Percentiles rank a stretch among this genome's conserved stretches.
Conservation (phyloP, 257 asterid species). For the Rehmannia glutinosa region DNA sequence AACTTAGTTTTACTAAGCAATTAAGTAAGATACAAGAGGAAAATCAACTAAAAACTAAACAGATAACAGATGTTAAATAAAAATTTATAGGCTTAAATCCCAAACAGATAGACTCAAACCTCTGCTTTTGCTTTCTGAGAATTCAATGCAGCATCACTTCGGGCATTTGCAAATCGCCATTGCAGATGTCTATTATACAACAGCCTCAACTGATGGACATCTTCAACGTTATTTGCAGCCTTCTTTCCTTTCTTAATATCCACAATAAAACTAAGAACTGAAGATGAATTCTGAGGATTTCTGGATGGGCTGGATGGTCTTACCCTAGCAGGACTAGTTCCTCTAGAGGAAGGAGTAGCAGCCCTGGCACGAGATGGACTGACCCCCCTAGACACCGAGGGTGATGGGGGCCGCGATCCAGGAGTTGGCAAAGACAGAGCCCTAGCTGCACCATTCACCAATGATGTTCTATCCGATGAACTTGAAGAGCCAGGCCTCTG, state of each 20-base stretch:
- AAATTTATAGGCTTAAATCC: no score
- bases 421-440: constrained; percentile 35
- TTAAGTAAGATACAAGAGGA: no score
- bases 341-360: constrained; percentile 48
- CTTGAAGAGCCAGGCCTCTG: constrained; percentile 37
- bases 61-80: no score
- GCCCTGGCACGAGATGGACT: constrained; percentile 56
- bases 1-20: no score
- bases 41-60: no score
- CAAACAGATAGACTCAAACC: constrained; percentile 39
- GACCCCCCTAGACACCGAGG: constrained; percentile 50
- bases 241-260: constrained; percentile 76
- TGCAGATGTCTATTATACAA: constrained; percentile 82
- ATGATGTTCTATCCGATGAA: constrained; percentile 31
- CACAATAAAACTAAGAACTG: constrained; percentile 74
- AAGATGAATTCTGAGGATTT: constrained; percentile 58
- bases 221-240: constrained; percentile 63
- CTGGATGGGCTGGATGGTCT: constrained; percentile 79
- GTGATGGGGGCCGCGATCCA: constrained; percentile 62
- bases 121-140: constrained; percentile 61
- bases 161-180: constrained; percentile 83
- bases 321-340: constrained; percentile 66
- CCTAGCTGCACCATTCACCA: constrained; percentile 38
- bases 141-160: constrained; percentile 39
- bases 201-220: constrained; percentile 75